Evolutionary conservation across 306 rosid genomes (phyloP), one percentile per base, ranked within the genome.

Genomic region (Ceratonia siliqua): DNA sequence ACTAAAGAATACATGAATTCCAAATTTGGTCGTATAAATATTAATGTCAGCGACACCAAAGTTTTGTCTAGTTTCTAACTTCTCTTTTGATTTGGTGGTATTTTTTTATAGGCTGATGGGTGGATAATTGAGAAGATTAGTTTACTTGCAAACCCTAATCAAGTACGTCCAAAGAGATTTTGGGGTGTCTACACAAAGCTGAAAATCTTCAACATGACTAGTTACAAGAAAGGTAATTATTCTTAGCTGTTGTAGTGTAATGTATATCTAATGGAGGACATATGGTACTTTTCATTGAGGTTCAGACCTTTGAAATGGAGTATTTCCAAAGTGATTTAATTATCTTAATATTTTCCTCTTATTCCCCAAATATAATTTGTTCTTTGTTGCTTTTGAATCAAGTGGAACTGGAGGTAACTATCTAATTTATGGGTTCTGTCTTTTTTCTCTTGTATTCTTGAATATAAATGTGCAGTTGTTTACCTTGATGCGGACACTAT

Each of bases 111-210:
- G 99, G 98, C 97, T 82, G 98, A 92, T 75, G 99, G 99, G 41
- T 95, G 99, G 99, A 86, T 87, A 79, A 90, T 95, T 79, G 89
- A 90, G 86, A 88, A 83, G 89, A 95, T 95, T 74, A 95, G 82
- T 81, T 86, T 95, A 61, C 83, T 95, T 82, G 98, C 92, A 27
- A 95, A 95, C 76, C 99, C 99, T 39, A 95, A 95, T 85, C 93
- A 90, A 75, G 90, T 92, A 9, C 92, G 93, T 65, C 99, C 99
- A 0, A 87, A 72, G 82, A 89, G 99, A 67, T 95, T 95, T 82
- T 95, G 99, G 99, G 98, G 99, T 81, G 98, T 95, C 62, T 95
- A 95, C 76, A 95, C 99, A 5, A 95, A 95, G 89, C 85, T 95
- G 62, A 95, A 87, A 78, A 88, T 95, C 39, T 95, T 95, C 80